phyloP scores from a whole-genome alignment of 1,139 yeast species.

The Meyerozyma smithsonii region DNA sequence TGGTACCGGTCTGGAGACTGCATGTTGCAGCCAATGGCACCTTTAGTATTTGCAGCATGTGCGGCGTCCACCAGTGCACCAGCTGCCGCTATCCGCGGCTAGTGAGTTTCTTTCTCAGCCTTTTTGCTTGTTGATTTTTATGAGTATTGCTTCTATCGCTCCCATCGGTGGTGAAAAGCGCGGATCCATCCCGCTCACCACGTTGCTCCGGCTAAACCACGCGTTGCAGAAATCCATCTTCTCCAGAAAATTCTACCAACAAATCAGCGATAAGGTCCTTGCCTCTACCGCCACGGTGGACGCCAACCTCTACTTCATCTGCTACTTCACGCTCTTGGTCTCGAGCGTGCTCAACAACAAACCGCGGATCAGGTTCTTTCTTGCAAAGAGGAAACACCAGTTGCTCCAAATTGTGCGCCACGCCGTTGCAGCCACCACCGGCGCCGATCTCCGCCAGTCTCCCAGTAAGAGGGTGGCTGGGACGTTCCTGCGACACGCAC shows the following conservation, averaged over 20 bases:
- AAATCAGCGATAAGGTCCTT: slow-evolving; percentile 38
- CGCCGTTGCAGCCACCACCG: slow-evolving; percentile 9
- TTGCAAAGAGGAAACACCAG: slow-evolving; percentile 24
- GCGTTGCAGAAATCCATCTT: slow-evolving; percentile 18
- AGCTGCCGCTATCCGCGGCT: too few relatives aligned
- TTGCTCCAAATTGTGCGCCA: slow-evolving; percentile 16
- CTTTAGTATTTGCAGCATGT: too few relatives aligned
- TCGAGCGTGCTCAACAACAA: slow-evolving; percentile 40
- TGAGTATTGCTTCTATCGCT: slow-evolving; percentile 8
- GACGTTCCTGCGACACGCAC: slow-evolving; percentile 1
- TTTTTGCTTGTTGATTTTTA: neutral
- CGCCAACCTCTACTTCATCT: slow-evolving; percentile 38
- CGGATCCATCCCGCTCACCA: slow-evolving; percentile 11
- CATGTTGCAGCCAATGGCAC: too few relatives aligned
- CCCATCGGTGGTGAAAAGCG: slow-evolving; percentile 5
- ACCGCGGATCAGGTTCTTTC: slow-evolving; percentile 27
- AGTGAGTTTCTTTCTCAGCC: neutral
- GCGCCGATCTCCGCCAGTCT: slow-evolving; percentile 15
- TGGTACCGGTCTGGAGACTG: too few relatives aligned
- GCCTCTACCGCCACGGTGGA: slow-evolving; percentile 34
- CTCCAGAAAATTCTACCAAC: slow-evolving; percentile 39
- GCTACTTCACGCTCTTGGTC: slow-evolving; percentile 38
- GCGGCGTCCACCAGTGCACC: neutral
- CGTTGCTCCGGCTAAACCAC: slow-evolving; percentile 16
- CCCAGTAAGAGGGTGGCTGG: slow-evolving; percentile 6